These are phyloP conservation scores for Rubroshorea leprosula DNA, from an alignment of 345 rosid genomes.

Conservation along the genomic window DNA sequence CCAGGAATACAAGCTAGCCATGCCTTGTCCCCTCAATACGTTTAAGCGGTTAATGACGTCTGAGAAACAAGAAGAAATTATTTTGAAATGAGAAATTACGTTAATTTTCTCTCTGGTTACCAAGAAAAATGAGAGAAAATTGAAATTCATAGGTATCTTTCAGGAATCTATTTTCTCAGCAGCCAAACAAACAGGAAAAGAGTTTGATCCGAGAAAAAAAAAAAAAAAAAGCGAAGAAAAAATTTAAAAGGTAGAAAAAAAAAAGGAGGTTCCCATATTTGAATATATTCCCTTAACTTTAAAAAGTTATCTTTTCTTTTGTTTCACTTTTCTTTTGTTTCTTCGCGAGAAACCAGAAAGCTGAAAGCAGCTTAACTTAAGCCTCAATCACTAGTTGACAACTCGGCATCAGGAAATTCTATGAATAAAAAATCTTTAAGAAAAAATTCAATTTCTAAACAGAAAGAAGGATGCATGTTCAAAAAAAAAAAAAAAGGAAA, in stretches of 20 bases:
- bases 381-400: too few relatives aligned
- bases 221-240: too few relatives aligned
- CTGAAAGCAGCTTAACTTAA: background rate
- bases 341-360: background rate
- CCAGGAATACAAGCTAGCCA: conserved; percentile 90
- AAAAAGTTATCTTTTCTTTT: background rate
- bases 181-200: conserved; percentile 5
- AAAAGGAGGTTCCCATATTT: conserved; percentile 6
- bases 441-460: background rate
- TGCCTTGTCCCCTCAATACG: conserved; percentile 79
- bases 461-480: too few relatives aligned
- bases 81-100: background rate
- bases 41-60: conserved; percentile 80
- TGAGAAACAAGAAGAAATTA: conserved; percentile 18
- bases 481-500: background rate
- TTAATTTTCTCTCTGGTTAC: conserved; percentile 7
- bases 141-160: too few relatives aligned
- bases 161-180: conserved; percentile 12
- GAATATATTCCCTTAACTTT: conserved; percentile 11
- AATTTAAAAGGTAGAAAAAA: background rate
- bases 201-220: background rate
- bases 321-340: too few relatives aligned
- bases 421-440: background rate
- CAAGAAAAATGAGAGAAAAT: conserved; percentile 1
- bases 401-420: background rate